These are phyloP conservation scores for Protostelium mycophagum DNA, from an alignment of 78 protist species.

Conservation along the genomic window DNA sequence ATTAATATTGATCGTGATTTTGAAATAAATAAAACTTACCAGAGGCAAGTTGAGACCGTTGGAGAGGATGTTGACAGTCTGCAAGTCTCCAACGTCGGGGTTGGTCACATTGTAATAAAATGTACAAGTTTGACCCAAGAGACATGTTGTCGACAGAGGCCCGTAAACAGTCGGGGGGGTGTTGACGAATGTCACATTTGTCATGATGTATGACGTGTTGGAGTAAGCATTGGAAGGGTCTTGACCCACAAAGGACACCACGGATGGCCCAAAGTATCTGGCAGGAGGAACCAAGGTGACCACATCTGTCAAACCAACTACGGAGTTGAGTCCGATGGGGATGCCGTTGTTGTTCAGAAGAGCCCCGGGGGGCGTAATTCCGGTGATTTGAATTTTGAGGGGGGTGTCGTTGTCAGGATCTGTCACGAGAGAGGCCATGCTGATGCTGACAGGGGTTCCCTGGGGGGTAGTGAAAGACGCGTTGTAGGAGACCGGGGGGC, in stretches of 20 bases:
- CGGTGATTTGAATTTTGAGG: background rate
- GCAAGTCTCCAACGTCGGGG: background rate
- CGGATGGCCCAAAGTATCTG: background rate
- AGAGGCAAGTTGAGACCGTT: too few relatives aligned
- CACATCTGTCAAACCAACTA: background rate
- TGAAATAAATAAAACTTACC: too few relatives aligned
- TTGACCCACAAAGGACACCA: background rate
- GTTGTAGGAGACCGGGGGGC: background rate
- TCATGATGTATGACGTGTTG: background rate
- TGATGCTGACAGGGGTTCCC: background rate
- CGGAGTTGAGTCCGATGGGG: background rate
- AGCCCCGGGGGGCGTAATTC: background rate
- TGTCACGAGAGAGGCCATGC: background rate
- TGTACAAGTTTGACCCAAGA: background rate
- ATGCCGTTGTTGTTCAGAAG: background rate
- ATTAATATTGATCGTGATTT: too few relatives aligned
- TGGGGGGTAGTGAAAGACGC: background rate
- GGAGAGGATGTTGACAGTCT: background rate
- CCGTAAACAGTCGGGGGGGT: background rate
- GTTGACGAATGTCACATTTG: background rate
- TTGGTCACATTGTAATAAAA: background rate
- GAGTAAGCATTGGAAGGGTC: background rate
- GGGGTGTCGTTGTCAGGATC: background rate
- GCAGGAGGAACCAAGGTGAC: background rate
- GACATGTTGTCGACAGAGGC: background rate